Conservation (phyloP, 768 basidiomycete genomes). For the Gloeopeniophorella convolvens region DNA sequence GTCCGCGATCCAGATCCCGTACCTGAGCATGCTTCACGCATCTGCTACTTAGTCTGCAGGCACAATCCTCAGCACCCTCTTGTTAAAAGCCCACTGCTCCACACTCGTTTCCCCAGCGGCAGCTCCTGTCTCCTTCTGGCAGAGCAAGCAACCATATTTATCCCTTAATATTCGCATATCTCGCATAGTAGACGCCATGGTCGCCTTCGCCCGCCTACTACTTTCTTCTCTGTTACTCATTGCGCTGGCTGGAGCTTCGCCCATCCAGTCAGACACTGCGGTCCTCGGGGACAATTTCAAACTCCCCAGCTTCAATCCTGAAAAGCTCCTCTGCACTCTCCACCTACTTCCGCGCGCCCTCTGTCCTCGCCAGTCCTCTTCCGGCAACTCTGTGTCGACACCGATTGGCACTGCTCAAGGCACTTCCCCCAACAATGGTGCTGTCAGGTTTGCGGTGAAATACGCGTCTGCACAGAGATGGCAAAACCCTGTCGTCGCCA, state of each 20-base stretch:
- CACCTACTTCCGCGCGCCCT: constrained; percentile 37
- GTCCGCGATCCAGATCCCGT: background rate
- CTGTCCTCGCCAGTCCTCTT: constrained; percentile 35
- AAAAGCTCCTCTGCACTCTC: constrained; percentile 40
- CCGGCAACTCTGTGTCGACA: constrained; percentile 34
- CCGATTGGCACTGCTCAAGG: constrained; percentile 54
- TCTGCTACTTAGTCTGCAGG: background rate
- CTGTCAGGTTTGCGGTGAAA: constrained; percentile 53
- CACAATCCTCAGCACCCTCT: background rate
- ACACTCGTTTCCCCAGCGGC: background rate
- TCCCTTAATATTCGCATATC: constrained; percentile 6
- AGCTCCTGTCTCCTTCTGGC: background rate
- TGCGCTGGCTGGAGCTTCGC: constrained; percentile 30
- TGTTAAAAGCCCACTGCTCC: constrained; percentile 1
- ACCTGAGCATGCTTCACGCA: background rate
- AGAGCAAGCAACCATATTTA: background rate
- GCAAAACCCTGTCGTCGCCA: constrained; percentile 46
- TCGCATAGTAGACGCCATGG: constrained; percentile 26
- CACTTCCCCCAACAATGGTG: constrained; percentile 40
- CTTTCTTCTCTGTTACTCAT: constrained; percentile 28
- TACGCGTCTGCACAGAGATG: constrained; percentile 63
- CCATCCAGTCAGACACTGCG: constrained; percentile 13
- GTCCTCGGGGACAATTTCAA: constrained; percentile 4
- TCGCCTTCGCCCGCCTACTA: constrained; percentile 30
- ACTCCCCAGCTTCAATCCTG: constrained; percentile 1